Evolutionary conservation across 2,329 filamentous ascomycete genomes (phyloP), one percentile per base, ranked within the genome.

Genomic region (Corinectria fuckeliana): DNA sequence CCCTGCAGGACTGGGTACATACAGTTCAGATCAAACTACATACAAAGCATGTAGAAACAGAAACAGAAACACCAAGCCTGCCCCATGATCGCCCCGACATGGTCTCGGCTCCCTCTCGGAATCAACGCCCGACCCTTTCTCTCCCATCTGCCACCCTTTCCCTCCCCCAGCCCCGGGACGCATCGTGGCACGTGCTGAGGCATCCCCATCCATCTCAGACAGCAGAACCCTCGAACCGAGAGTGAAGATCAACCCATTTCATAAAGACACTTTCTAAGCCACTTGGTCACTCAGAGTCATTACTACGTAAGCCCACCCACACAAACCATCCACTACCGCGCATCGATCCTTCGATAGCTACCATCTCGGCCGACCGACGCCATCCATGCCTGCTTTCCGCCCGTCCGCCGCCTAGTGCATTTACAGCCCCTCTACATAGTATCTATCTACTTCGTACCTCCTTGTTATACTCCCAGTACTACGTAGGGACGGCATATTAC

Each of bases 171-270:
- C 11, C 11, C n/a, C 10, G 38, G 61, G 51, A 52, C 61, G 41
- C 61, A 32, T 38, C 16, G 45, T 55, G 64, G 66, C 64, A 69
- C 62, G 64, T 69, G 64, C 66, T 58, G 60, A 44, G 41, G 48
- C 51, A 59, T 49, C 55, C 41, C 62, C 57, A 58, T 63, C 53
- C 60, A 58, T 56, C 57, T 58, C 50, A 61, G 53, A 63, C 56
- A 56, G 26, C 18, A 32, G 49, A 34, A 41, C 38, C n/a, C 54
- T 58, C 38, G 61, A 62, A 60, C 66, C 58, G 54, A 58, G 50
- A 58, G 50, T 18, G 42, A 45, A 45, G 25, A 16, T n/a, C 42
- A 45, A 18, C 42, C 41, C 44, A 58, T 53, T 42, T 58, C 56
- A 58, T 58, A 50, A 34, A 50, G 49, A 53, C 28, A 44, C 30